A percentile compares a stretch with the other conserved stretches of the same genome.
Conservation (phyloP, 2,329 filamentous ascomycete species). For the Colletotrichum sp. region DNA sequence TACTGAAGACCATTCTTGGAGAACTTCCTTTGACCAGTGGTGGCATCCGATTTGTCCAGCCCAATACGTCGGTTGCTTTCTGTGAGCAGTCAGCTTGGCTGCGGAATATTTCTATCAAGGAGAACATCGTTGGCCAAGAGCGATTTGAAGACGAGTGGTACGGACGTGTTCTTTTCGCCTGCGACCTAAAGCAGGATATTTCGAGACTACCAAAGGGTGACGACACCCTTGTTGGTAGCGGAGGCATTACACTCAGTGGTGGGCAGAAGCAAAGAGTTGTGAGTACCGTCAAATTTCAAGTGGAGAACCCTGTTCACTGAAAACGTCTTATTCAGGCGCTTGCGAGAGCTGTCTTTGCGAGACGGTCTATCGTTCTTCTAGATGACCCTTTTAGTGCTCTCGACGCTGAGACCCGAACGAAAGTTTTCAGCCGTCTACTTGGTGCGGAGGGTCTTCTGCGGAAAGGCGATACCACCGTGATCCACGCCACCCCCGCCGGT, state of each 20-base stretch:
- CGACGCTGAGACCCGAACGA: conserved; percentile 7
- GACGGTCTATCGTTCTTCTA: not conserved
- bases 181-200: conserved; percentile 20
- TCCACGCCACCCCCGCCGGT: not conserved
- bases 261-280: conserved; percentile 29
- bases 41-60: not conserved
- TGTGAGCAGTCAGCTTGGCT: conserved; percentile 26
- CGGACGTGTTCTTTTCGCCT: conserved; percentile 26
- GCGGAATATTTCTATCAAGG: conserved; percentile 22
- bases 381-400: conserved; percentile 15
- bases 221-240: conserved; percentile 11
- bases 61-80: conserved; percentile 3
- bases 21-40: not conserved
- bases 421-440: conserved; percentile 21
- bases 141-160: conserved; percentile 34
- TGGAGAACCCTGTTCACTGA: not conserved
- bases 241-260: conserved; percentile 23
- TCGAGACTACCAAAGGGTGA: conserved; percentile 22
- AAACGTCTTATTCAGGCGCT: not conserved
- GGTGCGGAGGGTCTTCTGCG: conserved; percentile 22
- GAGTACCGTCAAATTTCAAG: not conserved
- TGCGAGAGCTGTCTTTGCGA: conserved; percentile 1
- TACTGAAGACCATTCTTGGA: conserved; percentile 28
- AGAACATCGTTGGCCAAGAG: conserved; percentile 22
- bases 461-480: conserved; percentile 21